phyloP scores from a whole-genome alignment of 2,329 filamentous ascomycete species.

The Colletotrichum magnum region DNA sequence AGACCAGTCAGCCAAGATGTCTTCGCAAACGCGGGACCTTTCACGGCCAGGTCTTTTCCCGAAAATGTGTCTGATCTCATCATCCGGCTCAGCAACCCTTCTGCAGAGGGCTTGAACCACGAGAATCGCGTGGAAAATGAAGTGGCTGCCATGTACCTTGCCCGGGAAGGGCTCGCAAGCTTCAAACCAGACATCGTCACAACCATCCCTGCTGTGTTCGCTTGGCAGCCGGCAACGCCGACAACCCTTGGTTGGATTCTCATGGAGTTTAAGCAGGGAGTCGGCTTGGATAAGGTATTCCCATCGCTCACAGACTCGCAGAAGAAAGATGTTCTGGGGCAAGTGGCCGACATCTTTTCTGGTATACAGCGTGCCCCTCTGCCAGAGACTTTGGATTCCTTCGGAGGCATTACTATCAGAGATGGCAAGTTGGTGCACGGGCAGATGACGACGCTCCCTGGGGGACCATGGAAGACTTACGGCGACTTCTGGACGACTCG shows the following conservation, averaged over 20 bases:
- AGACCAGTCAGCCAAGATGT: constrained; percentile 2
- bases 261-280: constrained; percentile 45
- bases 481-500: constrained; percentile 37
- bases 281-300: constrained; percentile 43
- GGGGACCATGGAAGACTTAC: constrained; percentile 42
- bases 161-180: constrained; percentile 35
- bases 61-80: constrained; percentile 25
- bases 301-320: constrained; percentile 24
- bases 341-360: constrained; percentile 43
- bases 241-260: constrained; percentile 44
- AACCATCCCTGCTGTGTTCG: constrained; percentile 45
- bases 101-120: constrained; percentile 13
- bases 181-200: constrained; percentile 6
- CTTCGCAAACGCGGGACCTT: constrained; percentile 18
- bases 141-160: constrained; percentile 44
- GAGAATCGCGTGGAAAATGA: constrained; percentile 46
- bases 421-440: constrained; percentile 41
- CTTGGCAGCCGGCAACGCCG: constrained; percentile 34
- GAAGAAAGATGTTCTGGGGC: constrained; percentile 37
- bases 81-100: constrained; percentile 40
- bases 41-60: constrained; percentile 1
- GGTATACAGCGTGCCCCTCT: constrained; percentile 41
- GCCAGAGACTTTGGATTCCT: constrained; percentile 35
- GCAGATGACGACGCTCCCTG: constrained; percentile 34
- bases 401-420: constrained; percentile 44